Base-by-base conservation (phyloP, 306 rosid genomes). In the Abrus pulchellus region DNA sequence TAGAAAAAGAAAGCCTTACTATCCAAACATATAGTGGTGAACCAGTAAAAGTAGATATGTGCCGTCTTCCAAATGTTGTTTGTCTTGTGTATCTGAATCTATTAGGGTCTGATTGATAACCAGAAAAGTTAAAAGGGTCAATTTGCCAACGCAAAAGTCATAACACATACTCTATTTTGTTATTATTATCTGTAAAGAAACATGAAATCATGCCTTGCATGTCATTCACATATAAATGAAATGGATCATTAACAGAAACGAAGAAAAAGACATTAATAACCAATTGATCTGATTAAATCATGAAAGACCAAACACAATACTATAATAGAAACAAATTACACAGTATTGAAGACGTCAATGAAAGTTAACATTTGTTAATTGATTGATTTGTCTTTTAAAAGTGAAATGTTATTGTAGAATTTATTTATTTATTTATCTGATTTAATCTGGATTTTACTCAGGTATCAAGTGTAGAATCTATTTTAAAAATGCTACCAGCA, bases 1-100 rank as follows among this genome's bases (percentile, higher is more conserved):
- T 32, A 33, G 11, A 2, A 27, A 33, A 33, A 28, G 12, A 5
- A 28, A 33, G 9, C n/a, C 76, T 71, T 34, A 71, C 76, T 34
- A 34, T 71, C 76, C 76, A 71, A 52, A 52, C 49, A 52, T n/a
- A 40, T 14, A 36, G 2, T 52, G 76, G 63, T 71, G 76, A 71
- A 33, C 62, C 34, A 1, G 14, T 14, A n/a, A 9, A 33, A 33
- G 49, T 52, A 34, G 76, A 71, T 52, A 71, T 52, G 76, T 71
- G 76, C 20, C 63, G 63, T 52, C 49, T 71, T 52, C 76, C 76
- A 20, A 71, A 71, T 52, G 76, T 71, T 36, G 76, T 71, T 71
- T 71, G 49, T 49, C 20, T 71, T 34, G 76, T 2, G 14, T 34
- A 52, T 71, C 76, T 71, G 49, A 71, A 71, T 71, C 76, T 71